Base-by-base conservation (phyloP, 208 protist genomes). In the Trypanosoma caninum region DNA sequence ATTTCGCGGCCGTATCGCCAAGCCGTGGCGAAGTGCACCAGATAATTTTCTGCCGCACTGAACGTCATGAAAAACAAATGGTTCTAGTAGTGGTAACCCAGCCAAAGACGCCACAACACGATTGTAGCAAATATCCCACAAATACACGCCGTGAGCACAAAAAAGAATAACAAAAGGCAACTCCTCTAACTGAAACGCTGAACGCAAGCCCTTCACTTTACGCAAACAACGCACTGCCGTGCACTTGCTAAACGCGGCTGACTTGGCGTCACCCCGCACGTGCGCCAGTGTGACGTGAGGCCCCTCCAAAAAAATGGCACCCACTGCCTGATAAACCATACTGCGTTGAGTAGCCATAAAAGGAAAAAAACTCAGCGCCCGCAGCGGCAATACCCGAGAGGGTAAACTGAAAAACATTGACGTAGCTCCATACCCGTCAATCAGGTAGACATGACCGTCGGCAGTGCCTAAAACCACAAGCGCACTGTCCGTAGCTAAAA, bases 61-160 rank as follows among this genome's bases (percentile, higher is more conserved):
- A 34, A 30, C 16, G 0, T 40, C n/a, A 22, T 57, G 20, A 31
- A 67, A 2, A 27, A 33, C 27, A 52, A 56, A 61, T 2, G 63
- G 41, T 23, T 47, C 63, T 10, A 64, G 16, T 27, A 51, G 57
- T 40, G 65, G 65, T 7, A 72, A 27, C 7, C 58, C 65, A 5
- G 33, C 35, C 5, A 72, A 13, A 3, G 11, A 22, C 1, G 57
- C 58, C 18, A 64, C 40, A 23, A 72, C 58, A 35, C 25, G 50
- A 25, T 65, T 60, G 34, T 65, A 60, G 27, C 59, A 41, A 8
- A 63, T 58, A 53, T 72, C 65, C 65, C 65, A 72, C 33, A 72
- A 41, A 31, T 54, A 72, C 45, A 47, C 34, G 2, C 28, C 65
- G 37, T 51, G 22, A 13, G 44, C 18, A 28, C 41, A 62, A 22